Evolutionary conservation across 345 rosid species (phyloP).

Genomic region (Syzygium oleosum): DNA sequence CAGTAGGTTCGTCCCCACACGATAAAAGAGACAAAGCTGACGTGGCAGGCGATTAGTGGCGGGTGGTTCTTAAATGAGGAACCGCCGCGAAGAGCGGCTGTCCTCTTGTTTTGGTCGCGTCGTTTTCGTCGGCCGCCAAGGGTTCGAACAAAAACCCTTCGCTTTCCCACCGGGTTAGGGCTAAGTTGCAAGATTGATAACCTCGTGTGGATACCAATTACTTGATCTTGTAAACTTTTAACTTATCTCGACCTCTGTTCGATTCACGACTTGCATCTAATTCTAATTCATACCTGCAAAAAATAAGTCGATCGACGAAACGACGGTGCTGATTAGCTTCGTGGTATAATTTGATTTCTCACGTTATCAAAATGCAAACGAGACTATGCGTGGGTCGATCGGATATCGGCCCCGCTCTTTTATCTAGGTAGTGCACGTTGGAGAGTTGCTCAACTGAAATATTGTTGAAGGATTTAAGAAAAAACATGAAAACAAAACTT

Average conservation of each 20-base stretch:
- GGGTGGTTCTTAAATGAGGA: neutral
- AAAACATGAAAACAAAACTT: neutral
- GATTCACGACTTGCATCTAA: rapidly evolving
- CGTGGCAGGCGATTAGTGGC: neutral
- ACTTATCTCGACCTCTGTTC: rapidly evolving
- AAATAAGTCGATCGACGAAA: neutral
- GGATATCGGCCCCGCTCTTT: neutral
- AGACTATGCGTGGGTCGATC: neutral
- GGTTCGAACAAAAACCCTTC: neutral
- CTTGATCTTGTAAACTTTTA: neutral
- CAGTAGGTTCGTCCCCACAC: neutral
- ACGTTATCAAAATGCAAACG: neutral
- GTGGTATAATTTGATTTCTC: neutral
- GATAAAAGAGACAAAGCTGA: neutral
- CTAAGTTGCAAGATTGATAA: neutral
- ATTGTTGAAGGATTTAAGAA: no score
- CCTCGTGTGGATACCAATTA: rapidly evolving
- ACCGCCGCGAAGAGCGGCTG: neutral
- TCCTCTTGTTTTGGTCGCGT: neutral
- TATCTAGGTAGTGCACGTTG: neutral
- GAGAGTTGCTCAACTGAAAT: neutral
- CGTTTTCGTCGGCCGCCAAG: neutral
- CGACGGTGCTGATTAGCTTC: rapidly evolving
- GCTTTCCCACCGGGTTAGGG: neutral
- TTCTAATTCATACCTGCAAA: neutral